These are phyloP conservation scores for Cryptococcus sp. DNA, from an alignment of 1,284 basidiomycete genomes.

Conservation along the genomic window DNA sequence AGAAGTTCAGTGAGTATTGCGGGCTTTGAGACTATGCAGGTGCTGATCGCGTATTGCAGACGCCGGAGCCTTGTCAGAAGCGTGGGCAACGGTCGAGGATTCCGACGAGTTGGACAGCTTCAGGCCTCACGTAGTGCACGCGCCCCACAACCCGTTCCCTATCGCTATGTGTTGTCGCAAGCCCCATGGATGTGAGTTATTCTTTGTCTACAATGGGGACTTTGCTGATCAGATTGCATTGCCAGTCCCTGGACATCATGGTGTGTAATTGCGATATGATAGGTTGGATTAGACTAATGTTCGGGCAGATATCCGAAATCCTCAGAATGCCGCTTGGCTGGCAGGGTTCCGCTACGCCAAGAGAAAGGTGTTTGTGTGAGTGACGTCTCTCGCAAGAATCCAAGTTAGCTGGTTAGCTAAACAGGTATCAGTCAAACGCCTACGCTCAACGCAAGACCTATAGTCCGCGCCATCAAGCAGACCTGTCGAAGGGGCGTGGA, in stretches of 20 bases:
- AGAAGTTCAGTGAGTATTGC: conserved; percentile 47
- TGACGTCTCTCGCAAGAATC: conserved; percentile 3
- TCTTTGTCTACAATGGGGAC: background rate
- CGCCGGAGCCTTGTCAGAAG: conserved; percentile 55
- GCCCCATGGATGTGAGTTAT: conserved; percentile 61
- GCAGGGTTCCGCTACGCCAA: conserved; percentile 69
- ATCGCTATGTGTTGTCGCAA: conserved; percentile 72
- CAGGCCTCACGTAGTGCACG: conserved; percentile 62
- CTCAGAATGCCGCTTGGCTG: conserved; percentile 76
- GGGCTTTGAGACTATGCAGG: background rate
- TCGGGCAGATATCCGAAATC: conserved; percentile 59
- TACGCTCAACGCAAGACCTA: conserved; percentile 71
- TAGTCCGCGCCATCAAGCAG: conserved; percentile 66
- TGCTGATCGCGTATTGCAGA: conserved; percentile 25
- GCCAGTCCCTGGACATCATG: conserved; percentile 49
- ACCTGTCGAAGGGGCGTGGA: conserved; percentile 69
- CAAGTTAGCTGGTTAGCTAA: conserved; percentile 2
- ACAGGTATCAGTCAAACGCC: conserved; percentile 63
- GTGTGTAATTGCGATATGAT: conserved; percentile 12
- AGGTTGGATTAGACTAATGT: background rate
- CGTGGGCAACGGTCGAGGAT: conserved; percentile 56
- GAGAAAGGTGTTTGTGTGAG: conserved; percentile 69
- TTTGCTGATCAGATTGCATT: conserved; percentile 1
- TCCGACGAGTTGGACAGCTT: conserved; percentile 57
- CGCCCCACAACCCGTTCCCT: conserved; percentile 65